Percentiles rank a stretch among this genome's conserved stretches.
Evolutionary conservation across 805 yeast genomes (phyloP).

Genomic region (Metschnikowia borealis): DNA sequence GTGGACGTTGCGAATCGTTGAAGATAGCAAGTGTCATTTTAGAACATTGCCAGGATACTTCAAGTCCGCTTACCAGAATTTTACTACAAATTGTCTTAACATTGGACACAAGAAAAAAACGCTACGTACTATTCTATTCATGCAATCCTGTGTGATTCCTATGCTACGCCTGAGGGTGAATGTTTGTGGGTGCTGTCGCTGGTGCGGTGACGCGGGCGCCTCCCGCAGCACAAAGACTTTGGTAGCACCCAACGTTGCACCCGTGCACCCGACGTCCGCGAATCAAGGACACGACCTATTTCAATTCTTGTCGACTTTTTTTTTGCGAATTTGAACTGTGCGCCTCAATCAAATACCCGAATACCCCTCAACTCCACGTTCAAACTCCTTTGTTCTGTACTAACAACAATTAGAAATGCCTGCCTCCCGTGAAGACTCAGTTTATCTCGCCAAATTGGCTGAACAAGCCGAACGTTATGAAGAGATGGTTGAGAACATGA

Average conservation of each 20-base stretch:
- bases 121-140: background rate
- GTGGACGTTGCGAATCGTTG: background rate
- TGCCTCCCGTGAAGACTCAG: slow-evolving; percentile 94
- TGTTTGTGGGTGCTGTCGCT: background rate
- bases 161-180: background rate
- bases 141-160: background rate
- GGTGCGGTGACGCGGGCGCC: slow-evolving; percentile 3
- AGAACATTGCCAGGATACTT: background rate
- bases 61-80: background rate
- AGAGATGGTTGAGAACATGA: slow-evolving; percentile 99
- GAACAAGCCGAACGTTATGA: slow-evolving; percentile 99
- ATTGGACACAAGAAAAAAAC: background rate
- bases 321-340: slow-evolving; percentile 9
- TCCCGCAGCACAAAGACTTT: slow-evolving; percentile 1
- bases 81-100: background rate
- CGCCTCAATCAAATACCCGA: slow-evolving; percentile 4
- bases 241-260: slow-evolving; percentile 6
- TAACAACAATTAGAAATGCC: slow-evolving; percentile 45
- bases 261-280: slow-evolving; percentile 21
- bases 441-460: slow-evolving; percentile 95
- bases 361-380: slow-evolving; percentile 3
- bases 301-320: slow-evolving; percentile 16
- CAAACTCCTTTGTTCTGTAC: slow-evolving; percentile 7
- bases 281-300: slow-evolving; percentile 20
- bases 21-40: background rate